Conservation (phyloP, 768 basidiomycete species). For the Amanita pseudoporphyria region DNA sequence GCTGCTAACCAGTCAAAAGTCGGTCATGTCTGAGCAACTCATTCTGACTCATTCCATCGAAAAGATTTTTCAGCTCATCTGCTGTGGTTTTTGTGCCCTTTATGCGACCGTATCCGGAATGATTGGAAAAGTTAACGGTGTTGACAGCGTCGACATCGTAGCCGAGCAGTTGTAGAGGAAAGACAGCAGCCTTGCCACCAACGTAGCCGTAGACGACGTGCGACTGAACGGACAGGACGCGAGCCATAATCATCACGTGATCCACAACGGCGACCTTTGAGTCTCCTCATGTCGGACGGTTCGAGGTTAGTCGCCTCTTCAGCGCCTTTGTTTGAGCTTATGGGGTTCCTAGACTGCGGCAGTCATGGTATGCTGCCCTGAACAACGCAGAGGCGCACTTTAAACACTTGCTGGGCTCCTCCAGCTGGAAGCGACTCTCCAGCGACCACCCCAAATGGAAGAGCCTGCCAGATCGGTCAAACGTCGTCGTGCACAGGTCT, state of each 20-base stretch:
- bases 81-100: slow-evolving; percentile 76
- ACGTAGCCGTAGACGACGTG: slow-evolving; percentile 95
- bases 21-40: slow-evolving; percentile 64
- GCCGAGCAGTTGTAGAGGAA: slow-evolving; percentile 76
- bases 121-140: slow-evolving; percentile 93
- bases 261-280: not conserved
- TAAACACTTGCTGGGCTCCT: slow-evolving; percentile 66
- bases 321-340: not conserved
- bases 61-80: slow-evolving; percentile 66
- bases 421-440: slow-evolving; percentile 73
- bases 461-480: slow-evolving; percentile 57
- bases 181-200: slow-evolving; percentile 73
- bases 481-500: slow-evolving; percentile 78
- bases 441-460: slow-evolving; percentile 50
- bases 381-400: slow-evolving; percentile 69
- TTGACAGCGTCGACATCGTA: slow-evolving; percentile 94
- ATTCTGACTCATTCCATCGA: slow-evolving; percentile 64
- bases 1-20: slow-evolving; percentile 63
- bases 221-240: slow-evolving; percentile 85
- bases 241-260: slow-evolving; percentile 21
- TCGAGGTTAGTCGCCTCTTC: slow-evolving; percentile 1
- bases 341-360: slow-evolving; percentile 46
- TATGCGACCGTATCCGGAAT: slow-evolving; percentile 78
- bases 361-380: slow-evolving; percentile 75
- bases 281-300: slow-evolving; percentile 7